Percentiles rank a stretch among this genome's conserved stretches.
Conservation (phyloP, 768 basidiomycete genomes). For the Calocybe indica region DNA sequence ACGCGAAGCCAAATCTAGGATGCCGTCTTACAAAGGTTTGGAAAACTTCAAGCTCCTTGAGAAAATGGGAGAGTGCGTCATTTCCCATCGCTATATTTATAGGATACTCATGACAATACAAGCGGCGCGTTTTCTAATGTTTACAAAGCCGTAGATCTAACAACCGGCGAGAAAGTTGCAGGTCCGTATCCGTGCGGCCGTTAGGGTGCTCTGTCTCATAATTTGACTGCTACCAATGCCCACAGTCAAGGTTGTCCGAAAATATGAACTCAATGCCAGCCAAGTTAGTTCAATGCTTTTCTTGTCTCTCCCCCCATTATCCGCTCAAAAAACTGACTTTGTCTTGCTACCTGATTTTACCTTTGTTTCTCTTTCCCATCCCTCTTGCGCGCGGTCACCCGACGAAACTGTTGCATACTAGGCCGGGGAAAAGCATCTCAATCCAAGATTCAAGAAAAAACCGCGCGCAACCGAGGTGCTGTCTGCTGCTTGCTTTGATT, state of each 20-base stretch:
- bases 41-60: slow-evolving; percentile 72
- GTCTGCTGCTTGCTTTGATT: too few species aligned
- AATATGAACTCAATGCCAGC: slow-evolving; percentile 83
- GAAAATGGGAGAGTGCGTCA: slow-evolving; percentile 91
- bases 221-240: slow-evolving; percentile 13
- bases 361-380: slow-evolving; percentile 19
- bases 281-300: slow-evolving; percentile 53
- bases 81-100: slow-evolving; percentile 7
- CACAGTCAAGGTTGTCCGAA: slow-evolving; percentile 90
- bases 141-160: slow-evolving; percentile 82
- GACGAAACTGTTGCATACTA: slow-evolving; percentile 22
- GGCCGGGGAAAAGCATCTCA: slow-evolving; percentile 92
- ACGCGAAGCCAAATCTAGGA: slow-evolving; percentile 61
- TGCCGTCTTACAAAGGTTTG: slow-evolving; percentile 84
- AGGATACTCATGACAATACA: slow-evolving; percentile 12
- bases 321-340: slow-evolving; percentile 9
- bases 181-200: slow-evolving; percentile 39
- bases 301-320: neutral
- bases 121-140: slow-evolving; percentile 99
- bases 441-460: slow-evolving; percentile 92
- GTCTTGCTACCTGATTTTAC: slow-evolving; percentile 12
- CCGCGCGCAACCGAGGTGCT: slow-evolving; percentile 95
- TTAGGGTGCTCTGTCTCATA: slow-evolving; percentile 7
- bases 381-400: slow-evolving; percentile 26
- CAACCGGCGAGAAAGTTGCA: slow-evolving; percentile 74